A percentile compares a stretch with the other conserved stretches of the same genome.
Conservation (phyloP, 108 stramenopile species). For the Epipyxis sp. region DNA sequence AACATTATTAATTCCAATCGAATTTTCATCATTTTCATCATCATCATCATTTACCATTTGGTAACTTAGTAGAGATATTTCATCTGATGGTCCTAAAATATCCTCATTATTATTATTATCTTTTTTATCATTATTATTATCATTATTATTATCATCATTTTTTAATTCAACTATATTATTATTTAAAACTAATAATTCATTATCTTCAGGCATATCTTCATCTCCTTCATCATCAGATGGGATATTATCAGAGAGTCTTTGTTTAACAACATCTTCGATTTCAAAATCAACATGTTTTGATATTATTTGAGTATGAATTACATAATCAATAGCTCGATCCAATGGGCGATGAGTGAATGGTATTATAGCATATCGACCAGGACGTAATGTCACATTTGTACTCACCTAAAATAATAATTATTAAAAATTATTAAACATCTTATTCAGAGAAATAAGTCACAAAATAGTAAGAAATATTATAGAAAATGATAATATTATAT, state of each 20-base stretch:
- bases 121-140: not conserved
- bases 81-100: not conserved
- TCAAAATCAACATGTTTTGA: slow-evolving; percentile 18
- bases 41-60: slow-evolving; percentile 1
- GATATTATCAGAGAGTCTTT: not conserved
- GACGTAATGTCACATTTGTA: not conserved
- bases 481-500: too few species aligned
- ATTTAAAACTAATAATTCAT: not conserved
- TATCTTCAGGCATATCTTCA: slow-evolving; percentile 4
- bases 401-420: too few species aligned
- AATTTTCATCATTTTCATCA: not conserved
- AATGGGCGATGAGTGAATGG: slow-evolving; percentile 16
- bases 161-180: not conserved
- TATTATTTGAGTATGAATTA: not conserved
- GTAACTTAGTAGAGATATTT: not conserved
- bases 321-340: slow-evolving; percentile 25
- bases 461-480: too few species aligned
- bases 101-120: not conserved
- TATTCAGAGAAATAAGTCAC: too few species aligned
- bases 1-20: not conserved
- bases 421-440: too few species aligned
- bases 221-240: slow-evolving; percentile 8
- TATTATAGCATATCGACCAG: slow-evolving; percentile 25
- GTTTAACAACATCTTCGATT: slow-evolving; percentile 12
- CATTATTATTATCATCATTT: not conserved